phyloP scores from a whole-genome alignment of 257 asterid species.

The Solanum stenotomum region DNA sequence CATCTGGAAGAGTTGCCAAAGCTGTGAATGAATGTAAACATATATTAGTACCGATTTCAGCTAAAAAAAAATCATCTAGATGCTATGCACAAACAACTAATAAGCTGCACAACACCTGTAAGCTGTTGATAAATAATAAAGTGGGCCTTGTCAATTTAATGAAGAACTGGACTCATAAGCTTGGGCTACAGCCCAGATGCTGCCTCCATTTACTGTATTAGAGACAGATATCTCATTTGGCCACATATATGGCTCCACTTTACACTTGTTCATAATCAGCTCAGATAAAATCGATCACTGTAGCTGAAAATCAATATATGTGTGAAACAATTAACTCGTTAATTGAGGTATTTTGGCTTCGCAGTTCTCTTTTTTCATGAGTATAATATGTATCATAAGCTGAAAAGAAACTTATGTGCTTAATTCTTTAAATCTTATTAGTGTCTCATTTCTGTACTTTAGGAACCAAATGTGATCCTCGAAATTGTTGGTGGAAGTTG shows the following conservation, averaged over 20 bases:
- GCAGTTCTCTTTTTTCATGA: not conserved
- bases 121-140: not conserved
- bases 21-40: not conserved
- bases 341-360: not conserved
- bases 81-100: not conserved
- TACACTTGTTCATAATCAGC: not conserved
- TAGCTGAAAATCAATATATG: not conserved
- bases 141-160: not conserved
- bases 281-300: not conserved
- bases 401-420: not conserved
- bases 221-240: not conserved
- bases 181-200: not conserved
- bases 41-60: not conserved
- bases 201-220: not conserved
- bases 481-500: not conserved
- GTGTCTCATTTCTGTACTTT: not conserved
- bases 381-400: not conserved
- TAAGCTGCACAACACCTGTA: not conserved
- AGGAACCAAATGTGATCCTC: not conserved
- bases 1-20: not conserved
- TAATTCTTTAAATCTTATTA: not conserved
- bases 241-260: not conserved
- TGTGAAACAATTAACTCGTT: not conserved
- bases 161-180: not conserved
- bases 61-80: not conserved